These are phyloP conservation scores for Solanum pimpinellifolium DNA, from an alignment of 257 asterid species.

Conservation along the genomic window DNA sequence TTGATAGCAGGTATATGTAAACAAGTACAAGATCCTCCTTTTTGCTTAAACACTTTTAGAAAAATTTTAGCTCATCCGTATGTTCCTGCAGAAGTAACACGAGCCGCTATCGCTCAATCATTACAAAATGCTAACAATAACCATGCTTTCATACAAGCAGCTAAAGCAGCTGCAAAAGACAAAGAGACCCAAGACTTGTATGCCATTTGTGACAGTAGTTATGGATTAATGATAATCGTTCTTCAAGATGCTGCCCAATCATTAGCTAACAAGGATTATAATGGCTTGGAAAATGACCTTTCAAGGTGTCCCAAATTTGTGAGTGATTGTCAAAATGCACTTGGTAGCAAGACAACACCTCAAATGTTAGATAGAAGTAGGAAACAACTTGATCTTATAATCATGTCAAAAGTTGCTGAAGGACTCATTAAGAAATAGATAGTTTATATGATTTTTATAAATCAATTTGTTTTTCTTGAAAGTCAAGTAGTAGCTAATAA, in stretches of 20 bases:
- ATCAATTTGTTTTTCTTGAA: not conserved
- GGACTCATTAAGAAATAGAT: not conserved
- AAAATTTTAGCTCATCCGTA: not conserved
- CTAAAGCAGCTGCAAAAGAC: not conserved
- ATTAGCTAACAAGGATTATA: not conserved
- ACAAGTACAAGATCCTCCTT: not conserved
- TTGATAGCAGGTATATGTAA: not conserved
- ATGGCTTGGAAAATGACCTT: not conserved
- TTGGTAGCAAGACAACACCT: not conserved
- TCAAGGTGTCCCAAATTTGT: not conserved
- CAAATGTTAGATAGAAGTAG: not conserved
- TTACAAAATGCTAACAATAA: not conserved
- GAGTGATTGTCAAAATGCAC: not conserved
- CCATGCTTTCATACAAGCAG: not conserved
- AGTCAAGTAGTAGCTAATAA: not conserved
- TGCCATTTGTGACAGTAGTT: not conserved
- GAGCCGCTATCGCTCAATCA: not conserved
- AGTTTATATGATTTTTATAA: not conserved
- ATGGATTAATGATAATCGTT: not conserved
- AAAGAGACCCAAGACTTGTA: not conserved
- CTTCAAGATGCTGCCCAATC: not conserved
- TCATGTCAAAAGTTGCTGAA: not conserved
- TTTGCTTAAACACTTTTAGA: not conserved
- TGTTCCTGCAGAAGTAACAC: not conserved
- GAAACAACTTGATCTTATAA: not conserved